Percentiles rank a stretch among this genome's conserved stretches.
Conservation (phyloP, 225 moss, liverwort and hornwort genomes). For the Antitrichia curtipendula region DNA sequence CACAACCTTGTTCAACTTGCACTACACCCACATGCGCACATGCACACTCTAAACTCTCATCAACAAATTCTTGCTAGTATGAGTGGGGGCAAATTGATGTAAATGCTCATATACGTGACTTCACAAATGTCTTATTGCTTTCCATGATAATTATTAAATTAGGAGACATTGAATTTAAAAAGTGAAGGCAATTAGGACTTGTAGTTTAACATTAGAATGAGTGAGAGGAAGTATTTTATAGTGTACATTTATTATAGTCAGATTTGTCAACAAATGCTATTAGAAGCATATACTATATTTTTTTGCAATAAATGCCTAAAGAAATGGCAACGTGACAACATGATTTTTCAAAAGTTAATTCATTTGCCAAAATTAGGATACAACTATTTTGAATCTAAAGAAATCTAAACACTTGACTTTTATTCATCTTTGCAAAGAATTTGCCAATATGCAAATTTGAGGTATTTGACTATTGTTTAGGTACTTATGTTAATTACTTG, state of each 20-base stretch:
- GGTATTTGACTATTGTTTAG: background rate
- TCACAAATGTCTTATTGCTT: background rate
- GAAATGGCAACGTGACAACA: accelerated
- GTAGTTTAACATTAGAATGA: no score
- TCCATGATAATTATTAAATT: background rate
- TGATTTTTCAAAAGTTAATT: background rate
- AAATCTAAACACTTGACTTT: background rate
- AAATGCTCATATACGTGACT: background rate
- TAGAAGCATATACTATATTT: no score
- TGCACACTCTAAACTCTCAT: no score
- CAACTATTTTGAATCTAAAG: background rate
- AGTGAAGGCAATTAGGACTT: no score
- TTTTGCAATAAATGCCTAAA: no score
- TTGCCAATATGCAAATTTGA: background rate
- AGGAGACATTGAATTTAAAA: no score
- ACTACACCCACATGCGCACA: accelerated
- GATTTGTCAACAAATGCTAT: no score
- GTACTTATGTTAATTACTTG: background rate
- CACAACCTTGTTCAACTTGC: background rate
- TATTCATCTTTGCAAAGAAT: background rate
- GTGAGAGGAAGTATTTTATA: no score
- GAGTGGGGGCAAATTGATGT: background rate
- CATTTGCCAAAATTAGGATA: background rate
- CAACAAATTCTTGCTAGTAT: background rate
- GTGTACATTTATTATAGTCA: no score